Evolutionary conservation across 225 moss, liverwort and hornwort species (phyloP), one percentile per base, ranked within the genome.

Genomic region (Antitrichia curtipendula): DNA sequence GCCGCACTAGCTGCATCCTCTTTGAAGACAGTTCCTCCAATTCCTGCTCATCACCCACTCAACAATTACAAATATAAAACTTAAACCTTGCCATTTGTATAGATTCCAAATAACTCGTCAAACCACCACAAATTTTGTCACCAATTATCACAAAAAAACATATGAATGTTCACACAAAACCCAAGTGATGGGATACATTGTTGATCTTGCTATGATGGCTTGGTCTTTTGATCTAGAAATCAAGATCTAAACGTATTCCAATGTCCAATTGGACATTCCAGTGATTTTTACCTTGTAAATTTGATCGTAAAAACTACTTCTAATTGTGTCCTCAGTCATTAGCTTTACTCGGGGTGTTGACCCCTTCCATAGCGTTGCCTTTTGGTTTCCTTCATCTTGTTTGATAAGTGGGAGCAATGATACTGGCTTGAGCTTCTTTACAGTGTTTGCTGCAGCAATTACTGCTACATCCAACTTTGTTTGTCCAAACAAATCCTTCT

Each of bases 401-500:
- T 88, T 83, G 34, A 89, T 22, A 34, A 58, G 45, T 36, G 89
- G 76, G 38, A 91, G 82, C 70, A 90, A 84, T 86, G 91, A 89
- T 75, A 89, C 21, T 77, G 86, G 57, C 79, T 90, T 92, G 70
- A 92, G 89, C 71, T 90, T 92, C 82, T 91, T 91, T 38, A 92
- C 90, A 86, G 88, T 90, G 41, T 93, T 90, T 77, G 90, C 91
- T 60, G 92, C 95, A 87, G 92, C 89, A 73, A 61, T 79, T 80
- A 91, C 85, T 74, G 89, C 91, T 85, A 66, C 73, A 36, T 92
- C 91, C 69, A 89, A 85, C 64, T 91, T 91, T 21, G 85, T 87
- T n/a, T 91, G 90, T 76, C 82, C 83, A 84, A 88, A 83, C 40
- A 80, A 86, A 82, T 75, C 85, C 10, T 85, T 86, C n/a, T 88